A percentile compares a stretch with the other conserved stretches of the same genome.
phyloP scores from a whole-genome alignment of 2,329 filamentous ascomycete species.

The Fusarium beomiforme region DNA sequence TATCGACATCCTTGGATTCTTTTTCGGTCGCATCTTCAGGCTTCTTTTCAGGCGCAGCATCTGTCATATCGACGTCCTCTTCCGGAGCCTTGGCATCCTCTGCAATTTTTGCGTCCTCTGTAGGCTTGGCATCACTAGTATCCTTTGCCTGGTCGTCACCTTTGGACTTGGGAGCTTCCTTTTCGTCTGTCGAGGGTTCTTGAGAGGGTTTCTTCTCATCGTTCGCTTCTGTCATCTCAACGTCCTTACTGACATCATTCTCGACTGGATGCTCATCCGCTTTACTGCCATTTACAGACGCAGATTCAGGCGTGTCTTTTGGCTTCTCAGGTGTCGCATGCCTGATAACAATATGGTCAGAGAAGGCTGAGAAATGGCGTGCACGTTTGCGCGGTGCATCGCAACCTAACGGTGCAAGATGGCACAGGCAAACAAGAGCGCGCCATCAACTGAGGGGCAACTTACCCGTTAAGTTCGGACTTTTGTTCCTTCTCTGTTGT shows the following conservation, averaged over 20 bases:
- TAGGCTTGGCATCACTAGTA: constrained; percentile 3
- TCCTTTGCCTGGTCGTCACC: constrained; percentile 7
- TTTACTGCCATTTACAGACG: constrained; percentile 42
- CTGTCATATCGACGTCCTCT: constrained; percentile 32
- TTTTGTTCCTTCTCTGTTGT: constrained; percentile 45
- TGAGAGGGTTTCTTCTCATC: constrained; percentile 22
- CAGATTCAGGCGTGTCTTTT: constrained; percentile 35
- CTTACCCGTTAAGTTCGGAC: constrained; percentile 53
- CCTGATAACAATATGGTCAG: constrained; percentile 42
- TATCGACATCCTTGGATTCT: constrained; percentile 40
- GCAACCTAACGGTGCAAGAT: constrained; percentile 17
- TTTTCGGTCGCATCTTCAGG: constrained; percentile 4
- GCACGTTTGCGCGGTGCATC: not conserved
- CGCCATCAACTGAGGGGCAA: constrained; percentile 23
- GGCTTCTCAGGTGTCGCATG: constrained; percentile 41
- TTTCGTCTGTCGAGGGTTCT: constrained; percentile 7
- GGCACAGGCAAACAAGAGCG: constrained; percentile 10
- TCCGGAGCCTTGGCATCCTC: not conserved
- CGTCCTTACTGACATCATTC: constrained; percentile 42
- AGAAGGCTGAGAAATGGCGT: constrained; percentile 15
- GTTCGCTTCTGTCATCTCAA: constrained; percentile 35
- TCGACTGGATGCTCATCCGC: constrained; percentile 29
- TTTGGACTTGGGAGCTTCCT: constrained; percentile 27
- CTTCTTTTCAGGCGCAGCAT: constrained; percentile 13
- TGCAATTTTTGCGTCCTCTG: not conserved